Evolutionary conservation across 495 filamentous ascomycete genomes (phyloP), one percentile per base, ranked within the genome.

Genomic region (Daldinia vernicosa): DNA sequence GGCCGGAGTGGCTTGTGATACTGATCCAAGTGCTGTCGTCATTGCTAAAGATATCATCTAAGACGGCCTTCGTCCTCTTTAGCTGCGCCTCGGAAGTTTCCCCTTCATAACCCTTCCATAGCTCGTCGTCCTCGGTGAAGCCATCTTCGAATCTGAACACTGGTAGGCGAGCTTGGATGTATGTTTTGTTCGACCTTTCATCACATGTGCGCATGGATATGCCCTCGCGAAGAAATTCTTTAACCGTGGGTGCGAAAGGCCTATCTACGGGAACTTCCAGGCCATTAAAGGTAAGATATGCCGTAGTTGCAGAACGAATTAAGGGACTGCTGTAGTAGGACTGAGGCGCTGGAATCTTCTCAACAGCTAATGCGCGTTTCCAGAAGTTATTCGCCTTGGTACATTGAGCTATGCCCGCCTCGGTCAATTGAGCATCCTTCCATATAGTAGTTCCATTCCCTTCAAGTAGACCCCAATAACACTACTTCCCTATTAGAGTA

Each of bases 201-300:
- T 95, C 91, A 72, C 91, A 95, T 14, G 92, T 92, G 74, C 93
- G 91, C 52, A 91, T 86, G 60, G 87, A 87, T 58, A 94, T 89
- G 0, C 83, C 84, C 70, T 95, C 92, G 60, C 92, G 87, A 70
- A 94, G 78, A 47, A 86, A 77, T 74, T 93, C 91, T 71, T 90
- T 91, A 63, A 94, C 80, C 0, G 80, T 80, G 0, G 91, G 91
- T 2, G 79, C 79, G 75, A 92, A 93, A 6, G 88, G 79, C 28
- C 76, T 69, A 17, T 70, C 66, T 12, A 65, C 52, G 0, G 89
- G 89, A 0, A 91, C 76, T 8, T 76, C 45, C 4, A 93, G 83
- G 76, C 89, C 32, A 33, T 33, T 33, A 1, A 33, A 33, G 32
- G 32, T 33, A 33, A 33, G 32, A 12, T 33, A 11, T 33, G 32